Evolutionary conservation across 2,329 filamentous ascomycete species (phyloP).

Genomic region (Calycina marina): DNA sequence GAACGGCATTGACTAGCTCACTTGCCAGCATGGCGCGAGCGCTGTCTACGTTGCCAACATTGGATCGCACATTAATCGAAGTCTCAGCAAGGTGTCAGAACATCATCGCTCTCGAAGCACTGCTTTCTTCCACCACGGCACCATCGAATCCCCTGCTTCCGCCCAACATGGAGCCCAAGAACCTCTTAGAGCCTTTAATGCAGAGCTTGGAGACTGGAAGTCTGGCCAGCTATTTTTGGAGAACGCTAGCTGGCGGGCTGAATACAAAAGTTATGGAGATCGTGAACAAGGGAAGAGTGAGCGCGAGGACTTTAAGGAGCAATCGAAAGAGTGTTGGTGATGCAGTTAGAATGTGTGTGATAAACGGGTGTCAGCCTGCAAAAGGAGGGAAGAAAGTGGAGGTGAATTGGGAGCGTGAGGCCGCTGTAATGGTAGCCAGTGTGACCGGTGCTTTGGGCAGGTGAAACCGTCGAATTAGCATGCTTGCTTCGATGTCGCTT

Average conservation of each 20-base stretch:
- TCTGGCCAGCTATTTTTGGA: conserved; percentile 85
- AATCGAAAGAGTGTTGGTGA: conserved; percentile 64
- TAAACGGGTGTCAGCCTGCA: conserved; percentile 54
- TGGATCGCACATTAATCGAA: conserved; percentile 72
- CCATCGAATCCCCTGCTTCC: conserved; percentile 54
- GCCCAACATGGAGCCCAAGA: conserved; percentile 19
- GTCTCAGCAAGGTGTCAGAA: conserved; percentile 79
- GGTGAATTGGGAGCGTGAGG: conserved; percentile 71
- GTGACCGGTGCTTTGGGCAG: conserved; percentile 35
- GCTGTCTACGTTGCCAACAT: conserved; percentile 62
- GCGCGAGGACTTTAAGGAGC: conserved; percentile 62
- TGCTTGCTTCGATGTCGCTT: no score
- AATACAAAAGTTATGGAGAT: conserved; percentile 73
- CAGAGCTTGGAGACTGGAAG: conserved; percentile 74
- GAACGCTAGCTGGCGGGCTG: conserved; percentile 67
- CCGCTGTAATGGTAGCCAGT: conserved; percentile 86
- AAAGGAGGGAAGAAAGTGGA: conserved; percentile 39
- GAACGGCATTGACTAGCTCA: conserved; percentile 66
- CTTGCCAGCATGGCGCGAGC: conserved; percentile 60
- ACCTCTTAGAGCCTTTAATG: conserved; percentile 59
- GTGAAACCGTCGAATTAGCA: no score
- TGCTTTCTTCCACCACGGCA: conserved; percentile 54
- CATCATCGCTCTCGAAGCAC: conserved; percentile 69
- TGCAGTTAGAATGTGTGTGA: conserved; percentile 69
- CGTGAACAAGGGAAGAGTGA: conserved; percentile 65